Percentiles rank a stretch among this genome's conserved stretches.
phyloP scores from a whole-genome alignment of 768 basidiomycete species.

The Agaricus blazei region DNA sequence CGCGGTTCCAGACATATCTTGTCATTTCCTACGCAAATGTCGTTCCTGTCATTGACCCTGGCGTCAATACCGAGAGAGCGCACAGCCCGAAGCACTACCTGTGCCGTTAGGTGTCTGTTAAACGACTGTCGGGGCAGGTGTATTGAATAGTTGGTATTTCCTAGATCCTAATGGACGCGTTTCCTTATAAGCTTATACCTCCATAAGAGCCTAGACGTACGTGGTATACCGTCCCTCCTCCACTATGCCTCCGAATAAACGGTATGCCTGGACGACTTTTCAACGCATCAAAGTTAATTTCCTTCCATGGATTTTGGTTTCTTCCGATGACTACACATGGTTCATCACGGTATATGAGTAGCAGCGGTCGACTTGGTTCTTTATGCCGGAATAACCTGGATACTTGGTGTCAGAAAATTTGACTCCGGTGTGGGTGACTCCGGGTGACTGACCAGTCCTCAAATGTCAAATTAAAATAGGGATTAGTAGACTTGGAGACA shows the following conservation, averaged over 20 bases:
- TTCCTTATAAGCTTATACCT: not conserved
- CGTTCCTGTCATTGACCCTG: slow-evolving; percentile 83
- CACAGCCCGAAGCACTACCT: slow-evolving; percentile 74
- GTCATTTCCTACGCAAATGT: slow-evolving; percentile 75
- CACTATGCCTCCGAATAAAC: slow-evolving; percentile 81
- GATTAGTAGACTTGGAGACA: slow-evolving; percentile 72
- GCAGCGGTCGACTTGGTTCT: slow-evolving; percentile 56
- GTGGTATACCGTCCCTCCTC: slow-evolving; percentile 96
- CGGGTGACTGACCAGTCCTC: slow-evolving; percentile 75
- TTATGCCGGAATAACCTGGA: slow-evolving; percentile 66
- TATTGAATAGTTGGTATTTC: slow-evolving; percentile 96
- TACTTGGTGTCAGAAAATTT: not conserved
- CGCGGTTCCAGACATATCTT: slow-evolving; percentile 67
- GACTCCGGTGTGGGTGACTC: not conserved
- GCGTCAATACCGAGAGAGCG: slow-evolving; percentile 73
- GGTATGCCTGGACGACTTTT: slow-evolving; percentile 48
- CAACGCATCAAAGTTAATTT: slow-evolving; percentile 72
- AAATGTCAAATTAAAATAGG: slow-evolving; percentile 85
- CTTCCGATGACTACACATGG: slow-evolving; percentile 93
- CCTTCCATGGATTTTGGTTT: slow-evolving; percentile 99
- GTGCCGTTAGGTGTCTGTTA: slow-evolving; percentile 71
- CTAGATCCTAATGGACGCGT: slow-evolving; percentile 64
- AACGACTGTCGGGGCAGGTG: slow-evolving; percentile 81
- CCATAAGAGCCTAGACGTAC: slow-evolving; percentile 36
- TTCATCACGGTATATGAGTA: slow-evolving; percentile 82